These are phyloP conservation scores for Cytospora leucostoma DNA, from an alignment of 2,329 filamentous ascomycete genomes.

Conservation along the genomic window DNA sequence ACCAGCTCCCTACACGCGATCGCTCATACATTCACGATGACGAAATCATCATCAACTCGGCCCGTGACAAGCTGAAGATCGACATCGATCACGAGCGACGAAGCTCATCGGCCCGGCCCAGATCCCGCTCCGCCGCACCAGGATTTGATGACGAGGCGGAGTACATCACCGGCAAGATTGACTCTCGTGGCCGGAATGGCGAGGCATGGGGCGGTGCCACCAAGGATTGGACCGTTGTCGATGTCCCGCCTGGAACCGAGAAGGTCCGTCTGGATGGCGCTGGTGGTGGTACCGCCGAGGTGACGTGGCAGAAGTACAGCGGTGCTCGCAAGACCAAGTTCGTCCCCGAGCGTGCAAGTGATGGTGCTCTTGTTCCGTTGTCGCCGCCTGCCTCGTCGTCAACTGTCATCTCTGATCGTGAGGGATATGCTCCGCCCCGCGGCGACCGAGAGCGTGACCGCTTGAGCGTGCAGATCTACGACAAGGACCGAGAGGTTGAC, in stretches of 20 bases:
- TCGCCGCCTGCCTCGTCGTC: slow-evolving; percentile 37
- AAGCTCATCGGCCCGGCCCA: slow-evolving; percentile 44
- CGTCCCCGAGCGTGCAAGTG: slow-evolving; percentile 64
- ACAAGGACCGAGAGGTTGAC: slow-evolving; percentile 49
- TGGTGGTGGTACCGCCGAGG: slow-evolving; percentile 73
- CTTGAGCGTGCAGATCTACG: slow-evolving; percentile 50
- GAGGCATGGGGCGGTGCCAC: slow-evolving; percentile 75
- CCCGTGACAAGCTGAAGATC: slow-evolving; percentile 51
- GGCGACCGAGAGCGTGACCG: slow-evolving; percentile 41
- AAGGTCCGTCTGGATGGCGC: slow-evolving; percentile 79
- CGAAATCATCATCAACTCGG: slow-evolving; percentile 64
- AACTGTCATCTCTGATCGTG: slow-evolving; percentile 31
- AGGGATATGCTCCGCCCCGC: slow-evolving; percentile 35
- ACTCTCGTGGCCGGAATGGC: slow-evolving; percentile 65
- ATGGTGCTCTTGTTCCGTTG: slow-evolving; percentile 35
- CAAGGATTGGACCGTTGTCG: slow-evolving; percentile 77
- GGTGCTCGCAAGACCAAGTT: slow-evolving; percentile 76
- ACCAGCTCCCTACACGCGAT: slow-evolving; percentile 41
- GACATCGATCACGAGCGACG: slow-evolving; percentile 43
- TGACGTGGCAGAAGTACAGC: slow-evolving; percentile 78
- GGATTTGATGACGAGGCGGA: slow-evolving; percentile 66
- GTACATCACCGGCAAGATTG: slow-evolving; percentile 59
- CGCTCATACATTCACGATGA: slow-evolving; percentile 57
- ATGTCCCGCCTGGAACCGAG: slow-evolving; percentile 81
- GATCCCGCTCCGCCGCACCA: slow-evolving; percentile 54